Evolutionary conservation across 176 grass and related monocot species (phyloP).

Genomic region (Miscanthus lutarioriparius): DNA sequence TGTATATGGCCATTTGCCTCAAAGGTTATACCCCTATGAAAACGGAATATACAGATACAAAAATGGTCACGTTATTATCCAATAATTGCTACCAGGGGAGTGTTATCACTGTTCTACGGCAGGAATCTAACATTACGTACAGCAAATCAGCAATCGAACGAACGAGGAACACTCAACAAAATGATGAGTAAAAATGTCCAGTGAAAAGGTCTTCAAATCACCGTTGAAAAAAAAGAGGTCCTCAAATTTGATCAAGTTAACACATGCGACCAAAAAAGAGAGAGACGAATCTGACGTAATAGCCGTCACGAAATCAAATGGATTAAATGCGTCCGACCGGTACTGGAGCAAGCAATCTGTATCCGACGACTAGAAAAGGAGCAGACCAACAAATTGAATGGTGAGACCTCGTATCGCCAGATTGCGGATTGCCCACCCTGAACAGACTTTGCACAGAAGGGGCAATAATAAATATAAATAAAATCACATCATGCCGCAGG

Average conservation of each 20-base stretch:
- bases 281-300: conserved; percentile 13
- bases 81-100: neutral
- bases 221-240: too few species aligned
- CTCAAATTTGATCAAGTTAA: conserved; percentile 6
- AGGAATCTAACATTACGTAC: neutral
- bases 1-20: neutral
- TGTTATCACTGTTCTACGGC: neutral
- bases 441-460: conserved; percentile 17
- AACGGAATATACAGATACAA: neutral
- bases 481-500: neutral
- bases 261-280: neutral
- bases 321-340: neutral
- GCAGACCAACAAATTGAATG: neutral
- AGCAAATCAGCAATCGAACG: neutral
- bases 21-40: neutral
- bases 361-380: neutral
- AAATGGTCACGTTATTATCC: neutral
- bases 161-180: neutral
- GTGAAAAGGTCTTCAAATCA: neutral
- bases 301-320: neutral
- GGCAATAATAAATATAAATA: conserved; percentile 6
- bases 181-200: neutral
- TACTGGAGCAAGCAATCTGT: conserved; percentile 5
- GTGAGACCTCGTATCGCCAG: conserved; percentile 19
- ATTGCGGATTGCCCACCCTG: conserved; percentile 29